Evolutionary conservation across 495 filamentous ascomycete species (phyloP), one percentile per base, ranked within the genome.

Genomic region (Massariosphaeria phaeospora): DNA sequence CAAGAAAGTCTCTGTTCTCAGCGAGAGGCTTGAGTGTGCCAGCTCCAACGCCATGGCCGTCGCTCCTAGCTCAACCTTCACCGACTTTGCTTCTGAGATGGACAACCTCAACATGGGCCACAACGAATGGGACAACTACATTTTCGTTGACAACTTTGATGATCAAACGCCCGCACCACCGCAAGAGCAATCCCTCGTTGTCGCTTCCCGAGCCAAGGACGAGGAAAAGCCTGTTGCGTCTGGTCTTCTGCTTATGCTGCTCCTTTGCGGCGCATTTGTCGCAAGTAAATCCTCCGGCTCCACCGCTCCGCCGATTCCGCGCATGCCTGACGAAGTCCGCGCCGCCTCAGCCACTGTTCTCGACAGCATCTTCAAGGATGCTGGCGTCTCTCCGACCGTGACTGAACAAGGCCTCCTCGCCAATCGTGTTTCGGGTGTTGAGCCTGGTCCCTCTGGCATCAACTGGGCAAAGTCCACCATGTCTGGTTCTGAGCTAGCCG

Each of bases 231-330:
- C 69, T 18, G 59, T 68, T 23, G 65, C 69, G 33, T 65, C 67
- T 2, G 69, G 69, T 31, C 62, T 73, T n/a, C 57, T 72, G 17
- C 67, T 67, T 50, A 80, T 82, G 90, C 88, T 96, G 61, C 88
- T 98, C 55, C 86, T 98, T 52, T 91, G 95, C 65, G 93, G 93
- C 63, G 93, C 93, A 44, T 96, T 95, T 69, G 89, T 97, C 56
- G 89, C 91, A 47, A 96, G 91, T 39, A 95, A 91, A 73, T 79
- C 77, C 46, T 72, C 79, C 2, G 71, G 81, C 68, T 65, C 84
- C 64, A 59, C 83, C 62, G 60, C 81, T 38, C 72, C 71, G 24
- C 73, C 72, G 59, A 82, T 96, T 62, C 91, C 91, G 26, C 84
- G 84, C 57, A 83, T 98, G 60, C 89, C 93, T 17, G 89, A 96